Percentiles rank a stretch among this genome's conserved stretches.
Conservation (phyloP, 805 yeast genomes). For the Wickerhamomyces chaumierensis region DNA sequence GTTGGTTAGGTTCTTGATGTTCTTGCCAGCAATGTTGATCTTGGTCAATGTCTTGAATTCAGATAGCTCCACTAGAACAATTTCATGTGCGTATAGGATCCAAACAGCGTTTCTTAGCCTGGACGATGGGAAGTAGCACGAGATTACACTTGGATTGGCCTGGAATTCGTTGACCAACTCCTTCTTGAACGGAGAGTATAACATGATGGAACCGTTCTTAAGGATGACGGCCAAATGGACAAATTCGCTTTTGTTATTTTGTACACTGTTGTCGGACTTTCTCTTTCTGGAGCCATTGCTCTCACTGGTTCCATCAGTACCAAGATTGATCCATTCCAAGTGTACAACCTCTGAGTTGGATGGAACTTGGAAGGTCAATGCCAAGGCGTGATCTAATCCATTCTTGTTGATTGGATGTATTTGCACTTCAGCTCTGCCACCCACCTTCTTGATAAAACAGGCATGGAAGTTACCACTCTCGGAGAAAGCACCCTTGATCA, state of each 20-base stretch:
- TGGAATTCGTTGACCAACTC: slow-evolving; percentile 27
- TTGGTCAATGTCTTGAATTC: slow-evolving; percentile 6
- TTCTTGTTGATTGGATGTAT: slow-evolving; percentile 23
- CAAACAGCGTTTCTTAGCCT: slow-evolving; percentile 17
- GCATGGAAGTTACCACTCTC: slow-evolving; percentile 24
- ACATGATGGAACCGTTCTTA: slow-evolving; percentile 27
- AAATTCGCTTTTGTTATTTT: neutral
- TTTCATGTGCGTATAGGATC: slow-evolving; percentile 17
- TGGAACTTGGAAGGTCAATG: slow-evolving; percentile 28
- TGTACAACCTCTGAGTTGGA: slow-evolving; percentile 26
- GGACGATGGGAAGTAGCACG: slow-evolving; percentile 13
- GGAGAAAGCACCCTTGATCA: slow-evolving; percentile 16
- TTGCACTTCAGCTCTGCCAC: slow-evolving; percentile 36
- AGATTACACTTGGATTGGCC: slow-evolving; percentile 15
- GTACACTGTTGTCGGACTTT: slow-evolving; percentile 10
- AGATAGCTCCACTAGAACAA: slow-evolving; percentile 10
- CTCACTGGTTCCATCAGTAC: slow-evolving; percentile 18
- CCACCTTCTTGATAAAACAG: slow-evolving; percentile 29
- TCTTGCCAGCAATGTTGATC: neutral
- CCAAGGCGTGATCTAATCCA: slow-evolving; percentile 12
- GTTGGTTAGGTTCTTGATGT: neutral
- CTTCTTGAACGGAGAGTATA: slow-evolving; percentile 32
- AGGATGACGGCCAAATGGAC: slow-evolving; percentile 23
- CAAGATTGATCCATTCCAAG: slow-evolving; percentile 25
- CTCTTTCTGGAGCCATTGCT: slow-evolving; percentile 4